Conservation (phyloP, 805 yeast species). For the Metschnikowia peoriensis region DNA sequence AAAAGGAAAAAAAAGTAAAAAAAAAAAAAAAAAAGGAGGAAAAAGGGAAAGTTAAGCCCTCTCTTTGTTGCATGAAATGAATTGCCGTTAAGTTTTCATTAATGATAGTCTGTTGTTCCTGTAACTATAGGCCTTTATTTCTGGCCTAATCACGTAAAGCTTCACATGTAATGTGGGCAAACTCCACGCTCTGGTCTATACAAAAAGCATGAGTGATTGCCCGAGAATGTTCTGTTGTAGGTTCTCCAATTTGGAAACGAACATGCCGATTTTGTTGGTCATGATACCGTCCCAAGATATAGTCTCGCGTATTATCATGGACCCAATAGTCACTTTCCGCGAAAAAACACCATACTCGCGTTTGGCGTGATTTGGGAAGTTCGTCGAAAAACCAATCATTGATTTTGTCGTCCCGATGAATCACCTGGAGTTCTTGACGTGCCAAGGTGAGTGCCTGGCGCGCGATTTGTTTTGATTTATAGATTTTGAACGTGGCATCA, state of each 20-base stretch:
- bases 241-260: slow-evolving; percentile 30
- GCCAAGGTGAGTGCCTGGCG: slow-evolving; percentile 58
- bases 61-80: no score
- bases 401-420: slow-evolving; percentile 47
- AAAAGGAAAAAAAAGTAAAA: no score
- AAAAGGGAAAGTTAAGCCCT: no score
- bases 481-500: slow-evolving; percentile 42
- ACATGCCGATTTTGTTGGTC: slow-evolving; percentile 27
- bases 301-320: slow-evolving; percentile 46
- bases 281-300: slow-evolving; percentile 38
- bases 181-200: slow-evolving; percentile 50
- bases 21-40: no score
- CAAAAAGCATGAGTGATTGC: slow-evolving; percentile 61
- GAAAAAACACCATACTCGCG: slow-evolving; percentile 53
- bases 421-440: slow-evolving; percentile 54
- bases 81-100: no score
- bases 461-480: slow-evolving; percentile 43
- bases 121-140: not conserved
- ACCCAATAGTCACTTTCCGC: slow-evolving; percentile 71
- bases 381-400: slow-evolving; percentile 47
- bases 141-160: slow-evolving; percentile 13
- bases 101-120: not conserved
- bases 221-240: slow-evolving; percentile 22
- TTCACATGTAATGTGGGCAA: slow-evolving; percentile 42
- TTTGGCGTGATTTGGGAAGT: slow-evolving; percentile 21